Evolutionary conservation across 257 asterid species (phyloP), one percentile per base, ranked within the genome.

Genomic region (Solanum gracilifrons): DNA sequence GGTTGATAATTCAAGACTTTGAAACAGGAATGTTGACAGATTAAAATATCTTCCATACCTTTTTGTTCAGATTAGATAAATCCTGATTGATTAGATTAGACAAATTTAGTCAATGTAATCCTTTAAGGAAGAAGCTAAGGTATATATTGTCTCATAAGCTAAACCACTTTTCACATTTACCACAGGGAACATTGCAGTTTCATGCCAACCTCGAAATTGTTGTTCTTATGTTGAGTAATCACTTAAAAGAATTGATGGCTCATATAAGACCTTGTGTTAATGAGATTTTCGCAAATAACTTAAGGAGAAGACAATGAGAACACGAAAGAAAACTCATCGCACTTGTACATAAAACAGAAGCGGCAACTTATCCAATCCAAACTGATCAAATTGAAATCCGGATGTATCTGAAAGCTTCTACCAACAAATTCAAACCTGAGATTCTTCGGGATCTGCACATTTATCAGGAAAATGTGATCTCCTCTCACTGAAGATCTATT

Each of bases 381-480:
- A 80, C 84, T 46, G 88, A 25, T 69, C 35, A 68, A 80, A 25
- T 48, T 37, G 79, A 58, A 60, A 39, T 58, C 1, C 4, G 3
- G 71, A 23, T 72, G 35, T 33, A 66, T 80, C 46, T 58, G 69
- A 39, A 69, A 82, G 46, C 60, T 21, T 48, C 21, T 37, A 66
- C 7, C 18, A 29, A 41, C 39, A 68, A n/a, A 32, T 74, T 48
- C 74, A 84, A 82, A 97, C 99, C 99, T 96, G 88, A 94, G 93
- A 39, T 87, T 89, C 84, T 93, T 93, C 18, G 99, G 99, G 89
- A 97, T 95, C 89, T 80, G 93, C 91, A 97, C 93, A 82, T 92
- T 94, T 92, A 96, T 96, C 51, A 91, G 90, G 92, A 97, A 97
- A 90, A 90, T 91, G 90, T 97, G 99, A 93, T 97, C 94, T 23